A percentile compares a stretch with the other conserved stretches of the same genome.
phyloP scores from a whole-genome alignment of 352 stramenopile species.

The Thalassiosira ordinaria region DNA sequence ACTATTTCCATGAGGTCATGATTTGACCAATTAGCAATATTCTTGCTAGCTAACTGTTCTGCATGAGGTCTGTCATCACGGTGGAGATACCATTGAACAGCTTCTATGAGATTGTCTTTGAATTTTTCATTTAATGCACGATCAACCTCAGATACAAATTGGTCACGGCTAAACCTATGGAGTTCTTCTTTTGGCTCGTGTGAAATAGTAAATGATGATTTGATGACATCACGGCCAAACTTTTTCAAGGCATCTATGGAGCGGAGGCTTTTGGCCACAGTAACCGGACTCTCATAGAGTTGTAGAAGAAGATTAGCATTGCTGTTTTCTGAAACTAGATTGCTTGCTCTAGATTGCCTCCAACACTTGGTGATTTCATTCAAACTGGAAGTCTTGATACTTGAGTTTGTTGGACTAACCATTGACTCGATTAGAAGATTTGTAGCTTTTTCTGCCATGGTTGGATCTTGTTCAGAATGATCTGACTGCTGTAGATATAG shows the following conservation, averaged over 20 bases:
- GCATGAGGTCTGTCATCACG: slow-evolving; percentile 25
- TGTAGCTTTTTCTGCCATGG: slow-evolving; percentile 31
- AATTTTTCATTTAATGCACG: slow-evolving; percentile 30
- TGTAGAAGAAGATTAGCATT: slow-evolving; percentile 35
- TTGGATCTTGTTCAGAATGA: slow-evolving; percentile 15
- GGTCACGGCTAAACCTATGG: slow-evolving; percentile 26
- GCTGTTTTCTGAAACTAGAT: slow-evolving; percentile 1
- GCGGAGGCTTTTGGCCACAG: background rate
- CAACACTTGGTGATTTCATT: slow-evolving; percentile 13
- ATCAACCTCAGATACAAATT: slow-evolving; percentile 33
- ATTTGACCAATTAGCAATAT: slow-evolving; percentile 11
- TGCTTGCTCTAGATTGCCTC: slow-evolving; percentile 9
- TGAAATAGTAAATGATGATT: slow-evolving; percentile 18
- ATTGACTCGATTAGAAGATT: slow-evolving; percentile 26
- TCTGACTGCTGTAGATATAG: slow-evolving; percentile 22
- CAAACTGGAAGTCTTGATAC: slow-evolving; percentile 12
- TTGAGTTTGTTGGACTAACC: background rate
- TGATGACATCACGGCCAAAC: slow-evolving; percentile 34
- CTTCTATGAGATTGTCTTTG: slow-evolving; percentile 32
- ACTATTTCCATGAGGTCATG: slow-evolving; percentile 24
- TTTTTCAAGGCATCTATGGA: slow-evolving; percentile 13
- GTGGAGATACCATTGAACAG: slow-evolving; percentile 30
- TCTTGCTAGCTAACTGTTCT: slow-evolving; percentile 20
- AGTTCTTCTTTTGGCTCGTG: slow-evolving; percentile 24
- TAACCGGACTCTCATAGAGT: slow-evolving; percentile 29